Evolutionary conservation across 1,284 basidiomycete species (phyloP).

Genomic region (Ceratobasidium theobromae): DNA sequence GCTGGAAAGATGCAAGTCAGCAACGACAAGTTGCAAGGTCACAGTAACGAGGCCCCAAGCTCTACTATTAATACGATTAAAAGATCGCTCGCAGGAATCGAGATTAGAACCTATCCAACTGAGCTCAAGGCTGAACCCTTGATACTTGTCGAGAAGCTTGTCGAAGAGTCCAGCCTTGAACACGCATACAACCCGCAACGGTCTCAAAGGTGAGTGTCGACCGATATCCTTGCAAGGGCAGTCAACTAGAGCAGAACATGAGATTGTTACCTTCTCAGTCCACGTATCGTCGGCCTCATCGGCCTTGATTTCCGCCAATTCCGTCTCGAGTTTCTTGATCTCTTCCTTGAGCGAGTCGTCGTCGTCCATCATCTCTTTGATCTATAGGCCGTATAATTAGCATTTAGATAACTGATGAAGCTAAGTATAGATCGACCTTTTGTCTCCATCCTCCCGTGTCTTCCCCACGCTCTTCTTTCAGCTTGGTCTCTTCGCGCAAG

Average conservation of each 20-base stretch:
- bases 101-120: too few relatives aligned
- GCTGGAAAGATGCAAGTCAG: background rate
- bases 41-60: too few relatives aligned
- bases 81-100: too few relatives aligned
- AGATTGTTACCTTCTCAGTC: constrained; percentile 6
- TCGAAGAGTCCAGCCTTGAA: too few relatives aligned
- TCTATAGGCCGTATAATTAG: background rate
- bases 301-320: constrained; percentile 20
- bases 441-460: background rate
- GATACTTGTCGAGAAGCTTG: too few relatives aligned
- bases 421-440: background rate
- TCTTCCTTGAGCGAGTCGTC: constrained; percentile 7
- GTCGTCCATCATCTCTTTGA: constrained; percentile 10
- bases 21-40: background rate
- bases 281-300: constrained; percentile 26
- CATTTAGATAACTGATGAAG: background rate
- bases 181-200: too few relatives aligned
- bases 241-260: background rate
- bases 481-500: constrained; percentile 22
- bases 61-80: too few relatives aligned
- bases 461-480: constrained; percentile 22
- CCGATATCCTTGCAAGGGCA: too few relatives aligned
- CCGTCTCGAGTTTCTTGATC: constrained; percentile 23
- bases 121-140: too few relatives aligned
- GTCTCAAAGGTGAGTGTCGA: too few relatives aligned